Percentiles rank a stretch among this genome's conserved stretches.
Evolutionary conservation across 306 rosid genomes (phyloP).

Genomic region (Cucurbita pepo): DNA sequence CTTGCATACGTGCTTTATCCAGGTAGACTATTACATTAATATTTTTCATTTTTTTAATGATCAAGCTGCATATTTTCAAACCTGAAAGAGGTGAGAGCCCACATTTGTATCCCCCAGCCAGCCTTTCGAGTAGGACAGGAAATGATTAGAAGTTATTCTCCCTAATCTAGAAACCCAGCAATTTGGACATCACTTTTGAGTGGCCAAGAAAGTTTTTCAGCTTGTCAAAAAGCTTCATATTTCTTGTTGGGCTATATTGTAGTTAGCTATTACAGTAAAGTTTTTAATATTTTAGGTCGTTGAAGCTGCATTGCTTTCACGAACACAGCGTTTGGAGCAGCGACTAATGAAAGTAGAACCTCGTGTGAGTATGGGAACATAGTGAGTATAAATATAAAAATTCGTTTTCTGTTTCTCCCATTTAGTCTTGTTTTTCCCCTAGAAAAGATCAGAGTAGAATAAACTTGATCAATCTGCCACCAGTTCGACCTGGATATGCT

Average conservation of each 20-base stretch:
- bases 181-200: background rate
- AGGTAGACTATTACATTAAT: background rate
- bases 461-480: background rate
- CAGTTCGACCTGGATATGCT: background rate
- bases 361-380: constrained; percentile 83
- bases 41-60: background rate
- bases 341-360: constrained; percentile 78
- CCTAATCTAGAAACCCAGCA: background rate
- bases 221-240: background rate
- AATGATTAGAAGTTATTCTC: background rate
- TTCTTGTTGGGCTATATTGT: background rate
- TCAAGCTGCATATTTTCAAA: background rate
- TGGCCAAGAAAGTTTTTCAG: background rate
- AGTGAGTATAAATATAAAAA: constrained; percentile 35
- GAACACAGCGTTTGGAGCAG: constrained; percentile 71
- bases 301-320: constrained; percentile 91
- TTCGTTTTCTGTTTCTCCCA: background rate
- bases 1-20: background rate
- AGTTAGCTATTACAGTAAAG: background rate
- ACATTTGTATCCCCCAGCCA: background rate
- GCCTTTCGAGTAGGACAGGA: background rate
- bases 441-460: background rate
- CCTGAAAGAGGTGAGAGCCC: background rate
- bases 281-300: constrained; percentile 47
- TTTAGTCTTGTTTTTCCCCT: background rate